A percentile compares a stretch with the other conserved stretches of the same genome.
Evolutionary conservation across 129 eudicot species (phyloP).

Genomic region (Artemisia argyi): DNA sequence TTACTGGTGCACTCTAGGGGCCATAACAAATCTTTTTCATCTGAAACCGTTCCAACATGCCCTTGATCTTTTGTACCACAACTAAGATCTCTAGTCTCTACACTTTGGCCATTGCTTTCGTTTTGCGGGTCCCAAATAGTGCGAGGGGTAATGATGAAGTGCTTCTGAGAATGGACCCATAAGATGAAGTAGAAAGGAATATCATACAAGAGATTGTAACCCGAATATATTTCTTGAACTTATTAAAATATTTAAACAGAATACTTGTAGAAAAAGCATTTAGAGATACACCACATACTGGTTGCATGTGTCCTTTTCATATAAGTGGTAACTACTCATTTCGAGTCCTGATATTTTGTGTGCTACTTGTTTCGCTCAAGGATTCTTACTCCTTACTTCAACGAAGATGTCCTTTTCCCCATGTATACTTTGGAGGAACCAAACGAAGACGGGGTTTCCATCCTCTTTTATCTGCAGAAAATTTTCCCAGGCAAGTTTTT

Average conservation of each 20-base stretch:
- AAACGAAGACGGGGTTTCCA: conserved; percentile 94
- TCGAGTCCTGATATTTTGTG: not conserved
- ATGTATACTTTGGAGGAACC: conserved; percentile 51
- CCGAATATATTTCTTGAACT: conserved; percentile 5
- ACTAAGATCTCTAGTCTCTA: conserved; percentile 14
- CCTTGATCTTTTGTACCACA: conserved; percentile 1
- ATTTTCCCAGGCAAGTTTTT: conserved; percentile 64
- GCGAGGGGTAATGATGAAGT: not conserved
- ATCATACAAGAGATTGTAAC: no score
- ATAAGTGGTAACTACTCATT: conserved; percentile 17
- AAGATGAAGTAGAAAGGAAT: not conserved
- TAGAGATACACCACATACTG: not conserved
- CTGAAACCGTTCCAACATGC: not conserved
- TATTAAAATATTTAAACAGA: not conserved
- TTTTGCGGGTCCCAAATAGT: conserved; percentile 8
- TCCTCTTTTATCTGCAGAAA: conserved; percentile 83
- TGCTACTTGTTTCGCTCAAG: conserved; percentile 38
- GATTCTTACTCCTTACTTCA: conserved; percentile 80
- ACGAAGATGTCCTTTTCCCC: conserved; percentile 85
- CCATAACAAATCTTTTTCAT: conserved; percentile 8
- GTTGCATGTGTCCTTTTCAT: not conserved
- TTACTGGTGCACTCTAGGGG: not conserved
- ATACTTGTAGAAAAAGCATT: not conserved
- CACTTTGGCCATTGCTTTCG: conserved; percentile 3
- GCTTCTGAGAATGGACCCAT: conserved; percentile 1